These are phyloP conservation scores for Acanthamoeba quina DNA, from an alignment of 208 protist genomes.

Conservation along the genomic window DNA sequence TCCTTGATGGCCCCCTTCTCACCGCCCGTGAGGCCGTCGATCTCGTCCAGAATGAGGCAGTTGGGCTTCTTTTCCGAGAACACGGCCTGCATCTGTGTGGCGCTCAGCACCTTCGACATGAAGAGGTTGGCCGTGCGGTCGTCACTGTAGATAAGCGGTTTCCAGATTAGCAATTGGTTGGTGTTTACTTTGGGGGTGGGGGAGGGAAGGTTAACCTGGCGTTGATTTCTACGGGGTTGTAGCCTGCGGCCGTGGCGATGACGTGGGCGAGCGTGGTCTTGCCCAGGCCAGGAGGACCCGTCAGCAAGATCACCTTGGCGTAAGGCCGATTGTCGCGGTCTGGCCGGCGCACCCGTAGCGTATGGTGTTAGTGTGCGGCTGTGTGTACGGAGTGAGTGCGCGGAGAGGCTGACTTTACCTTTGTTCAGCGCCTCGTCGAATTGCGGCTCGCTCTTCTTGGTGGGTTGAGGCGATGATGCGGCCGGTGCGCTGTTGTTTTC, in stretches of 20 bases:
- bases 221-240: constrained; percentile 96
- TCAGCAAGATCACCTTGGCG: constrained; percentile 88
- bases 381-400: too few species aligned
- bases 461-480: background rate
- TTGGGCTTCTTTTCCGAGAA: constrained; percentile 67
- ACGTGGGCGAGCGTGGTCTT: constrained; percentile 97
- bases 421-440: background rate
- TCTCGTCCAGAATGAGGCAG: constrained; percentile 65
- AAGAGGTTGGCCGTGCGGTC: constrained; percentile 47
- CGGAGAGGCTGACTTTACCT: background rate
- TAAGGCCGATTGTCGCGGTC: constrained; percentile 55
- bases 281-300: constrained; percentile 95
- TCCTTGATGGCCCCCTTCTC: constrained; percentile 65
- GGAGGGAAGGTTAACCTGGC: constrained; percentile 81
- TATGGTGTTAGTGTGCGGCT: background rate
- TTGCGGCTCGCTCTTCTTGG: background rate
- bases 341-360: background rate
- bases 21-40: constrained; percentile 47
- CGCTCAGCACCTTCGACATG: constrained; percentile 59
- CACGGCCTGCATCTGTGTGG: constrained; percentile 54
- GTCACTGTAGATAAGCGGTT: background rate
- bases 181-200: background rate
- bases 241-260: constrained; percentile 94
- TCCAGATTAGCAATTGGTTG: background rate
- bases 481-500: background rate